These are phyloP conservation scores for Perkinsus chesapeaki DNA, from an alignment of 169 alveolate species.

Conservation along the genomic window DNA sequence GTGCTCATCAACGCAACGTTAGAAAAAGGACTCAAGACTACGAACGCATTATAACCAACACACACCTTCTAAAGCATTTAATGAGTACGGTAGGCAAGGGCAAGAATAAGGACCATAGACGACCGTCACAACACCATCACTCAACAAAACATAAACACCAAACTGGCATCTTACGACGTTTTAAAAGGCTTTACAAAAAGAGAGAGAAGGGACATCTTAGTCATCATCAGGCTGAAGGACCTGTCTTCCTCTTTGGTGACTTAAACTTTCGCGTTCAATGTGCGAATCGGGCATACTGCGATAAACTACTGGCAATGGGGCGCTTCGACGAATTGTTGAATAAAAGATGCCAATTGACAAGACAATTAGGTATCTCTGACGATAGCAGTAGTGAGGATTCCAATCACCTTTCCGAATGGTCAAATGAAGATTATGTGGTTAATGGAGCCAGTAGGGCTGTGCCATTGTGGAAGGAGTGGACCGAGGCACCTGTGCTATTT, in stretches of 20 bases:
- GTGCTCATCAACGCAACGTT: neutral
- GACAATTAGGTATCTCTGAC: neutral
- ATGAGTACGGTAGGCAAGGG: neutral
- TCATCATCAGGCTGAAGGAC: neutral
- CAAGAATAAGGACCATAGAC: neutral
- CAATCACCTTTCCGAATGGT: no score
- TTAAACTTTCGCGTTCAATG: neutral
- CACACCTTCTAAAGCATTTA: neutral
- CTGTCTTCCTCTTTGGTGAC: neutral
- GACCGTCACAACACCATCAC: neutral
- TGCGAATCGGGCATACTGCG: neutral
- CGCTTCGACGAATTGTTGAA: neutral
- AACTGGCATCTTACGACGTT: neutral
- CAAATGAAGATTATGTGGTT: neutral
- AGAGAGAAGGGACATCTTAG: neutral
- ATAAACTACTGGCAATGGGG: neutral
- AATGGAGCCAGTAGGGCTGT: neutral
- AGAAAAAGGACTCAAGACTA: neutral
- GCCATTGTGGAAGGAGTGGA: neutral
- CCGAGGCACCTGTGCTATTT: neutral
- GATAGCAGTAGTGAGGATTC: neutral
- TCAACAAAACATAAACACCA: neutral
- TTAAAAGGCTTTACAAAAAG: neutral
- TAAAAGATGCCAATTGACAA: neutral
- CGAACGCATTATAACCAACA: neutral